Evolutionary conservation across 176 grass and related monocot species (phyloP).

Genomic region (Avena sativa): DNA sequence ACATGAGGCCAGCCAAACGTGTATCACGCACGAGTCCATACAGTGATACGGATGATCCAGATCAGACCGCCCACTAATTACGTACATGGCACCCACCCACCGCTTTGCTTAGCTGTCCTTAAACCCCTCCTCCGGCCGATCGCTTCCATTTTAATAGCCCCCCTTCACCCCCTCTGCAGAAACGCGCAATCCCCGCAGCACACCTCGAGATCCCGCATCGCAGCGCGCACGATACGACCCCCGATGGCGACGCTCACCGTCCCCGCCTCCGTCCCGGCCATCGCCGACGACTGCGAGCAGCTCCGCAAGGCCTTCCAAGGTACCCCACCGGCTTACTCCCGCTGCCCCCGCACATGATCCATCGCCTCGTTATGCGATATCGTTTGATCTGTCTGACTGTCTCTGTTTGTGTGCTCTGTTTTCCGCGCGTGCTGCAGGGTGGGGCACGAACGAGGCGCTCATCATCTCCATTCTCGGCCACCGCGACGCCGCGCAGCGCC

Average conservation of each 20-base stretch:
- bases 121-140: neutral
- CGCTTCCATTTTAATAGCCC: neutral
- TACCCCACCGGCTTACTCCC: too few species aligned
- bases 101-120: neutral
- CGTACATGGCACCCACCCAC: neutral
- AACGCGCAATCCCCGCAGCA: constrained; percentile 24
- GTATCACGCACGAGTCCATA: neutral
- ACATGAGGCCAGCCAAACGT: neutral
- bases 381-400: neutral
- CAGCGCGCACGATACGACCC: neutral
- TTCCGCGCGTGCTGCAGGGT: constrained; percentile 47
- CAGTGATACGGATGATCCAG: neutral
- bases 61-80: neutral
- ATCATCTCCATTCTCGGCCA: constrained; percentile 96
- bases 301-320: constrained; percentile 93
- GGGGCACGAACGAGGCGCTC: constrained; percentile 87
- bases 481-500: constrained; percentile 74
- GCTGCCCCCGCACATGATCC: neutral
- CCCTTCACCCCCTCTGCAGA: neutral
- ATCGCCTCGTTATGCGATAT: neutral
- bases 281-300: constrained; percentile 78
- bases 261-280: constrained; percentile 57
- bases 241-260: constrained; percentile 80
- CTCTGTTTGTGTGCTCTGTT: neutral
- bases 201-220: constrained; percentile 24